A percentile compares a stretch with the other conserved stretches of the same genome.
phyloP scores from a whole-genome alignment of 2,329 filamentous ascomycete genomes.

The Colletotrichum sp. region DNA sequence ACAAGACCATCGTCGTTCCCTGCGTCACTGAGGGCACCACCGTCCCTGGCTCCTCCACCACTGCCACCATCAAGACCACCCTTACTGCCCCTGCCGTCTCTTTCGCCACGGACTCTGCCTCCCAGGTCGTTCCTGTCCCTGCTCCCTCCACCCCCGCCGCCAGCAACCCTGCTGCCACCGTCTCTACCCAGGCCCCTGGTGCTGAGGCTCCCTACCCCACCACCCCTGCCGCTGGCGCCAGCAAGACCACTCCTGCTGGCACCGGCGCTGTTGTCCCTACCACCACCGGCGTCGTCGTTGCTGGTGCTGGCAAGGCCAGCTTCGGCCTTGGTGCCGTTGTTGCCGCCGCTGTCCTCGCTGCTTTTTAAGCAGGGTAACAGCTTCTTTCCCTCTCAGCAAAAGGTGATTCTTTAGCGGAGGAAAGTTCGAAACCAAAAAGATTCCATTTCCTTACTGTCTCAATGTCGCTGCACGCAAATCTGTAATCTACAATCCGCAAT shows the following conservation, averaged over 20 bases:
- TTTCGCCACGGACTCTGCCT: conserved; percentile 44
- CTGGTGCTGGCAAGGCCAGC: conserved; percentile 43
- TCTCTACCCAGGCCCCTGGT: conserved; percentile 24
- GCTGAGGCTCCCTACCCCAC: conserved; percentile 25
- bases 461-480: conserved; percentile 20
- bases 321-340: conserved; percentile 52
- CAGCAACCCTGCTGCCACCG: conserved; percentile 22
- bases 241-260: conserved; percentile 30
- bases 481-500: conserved; percentile 21
- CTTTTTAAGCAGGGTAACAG: conserved; percentile 7
- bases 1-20: conserved; percentile 53
- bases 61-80: conserved; percentile 55
- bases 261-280: conserved; percentile 39
- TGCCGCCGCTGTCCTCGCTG: conserved; percentile 48
- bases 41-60: conserved; percentile 49
- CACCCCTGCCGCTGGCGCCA: conserved; percentile 28
- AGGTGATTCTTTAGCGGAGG: conserved; percentile 10
- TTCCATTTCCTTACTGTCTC: conserved; percentile 26
- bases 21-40: conserved; percentile 54
- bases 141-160: conserved; percentile 37
- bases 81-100: conserved; percentile 59
- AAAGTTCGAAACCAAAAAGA: conserved; percentile 20
- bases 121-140: conserved; percentile 44
- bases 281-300: conserved; percentile 37
- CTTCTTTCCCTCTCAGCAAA: neutral